phyloP scores from a whole-genome alignment of 2,329 filamentous ascomycete species.

The Pseudogymnoascus sp. region DNA sequence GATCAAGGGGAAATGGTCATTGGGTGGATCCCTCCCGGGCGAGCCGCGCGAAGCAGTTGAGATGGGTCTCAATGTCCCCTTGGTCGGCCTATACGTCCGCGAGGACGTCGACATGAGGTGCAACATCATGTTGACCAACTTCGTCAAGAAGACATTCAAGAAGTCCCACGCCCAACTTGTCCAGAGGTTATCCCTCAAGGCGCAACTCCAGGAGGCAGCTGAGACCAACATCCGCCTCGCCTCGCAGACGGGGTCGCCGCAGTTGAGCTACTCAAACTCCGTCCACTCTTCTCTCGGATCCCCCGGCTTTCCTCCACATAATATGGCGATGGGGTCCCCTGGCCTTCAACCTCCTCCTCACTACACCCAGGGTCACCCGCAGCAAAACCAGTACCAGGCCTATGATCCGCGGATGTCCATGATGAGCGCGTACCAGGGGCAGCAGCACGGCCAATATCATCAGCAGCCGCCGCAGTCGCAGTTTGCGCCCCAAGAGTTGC shows the following conservation, averaged over 20 bases:
- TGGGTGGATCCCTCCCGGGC: conserved; percentile 64
- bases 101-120: conserved; percentile 81
- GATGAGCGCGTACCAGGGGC: background rate
- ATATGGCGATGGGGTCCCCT: background rate
- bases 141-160: conserved; percentile 76
- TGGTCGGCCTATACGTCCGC: conserved; percentile 67
- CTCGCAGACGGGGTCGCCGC: background rate
- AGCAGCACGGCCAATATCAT: background rate
- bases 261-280: background rate
- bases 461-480: background rate
- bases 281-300: background rate
- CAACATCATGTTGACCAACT: conserved; percentile 65
- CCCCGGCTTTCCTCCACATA: background rate
- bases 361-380: background rate
- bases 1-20: conserved; percentile 68
- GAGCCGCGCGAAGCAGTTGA: conserved; percentile 60
- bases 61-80: conserved; percentile 57
- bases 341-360: background rate
- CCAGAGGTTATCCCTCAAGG: conserved; percentile 50
- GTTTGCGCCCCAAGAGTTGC: background rate
- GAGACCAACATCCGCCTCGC: conserved; percentile 20
- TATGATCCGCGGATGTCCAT: background rate
- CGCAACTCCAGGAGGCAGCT: conserved; percentile 30
- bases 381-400: background rate
- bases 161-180: conserved; percentile 67